Evolutionary conservation across 2,329 filamentous ascomycete genomes (phyloP).

Genomic region (Monosporascus sp.): DNA sequence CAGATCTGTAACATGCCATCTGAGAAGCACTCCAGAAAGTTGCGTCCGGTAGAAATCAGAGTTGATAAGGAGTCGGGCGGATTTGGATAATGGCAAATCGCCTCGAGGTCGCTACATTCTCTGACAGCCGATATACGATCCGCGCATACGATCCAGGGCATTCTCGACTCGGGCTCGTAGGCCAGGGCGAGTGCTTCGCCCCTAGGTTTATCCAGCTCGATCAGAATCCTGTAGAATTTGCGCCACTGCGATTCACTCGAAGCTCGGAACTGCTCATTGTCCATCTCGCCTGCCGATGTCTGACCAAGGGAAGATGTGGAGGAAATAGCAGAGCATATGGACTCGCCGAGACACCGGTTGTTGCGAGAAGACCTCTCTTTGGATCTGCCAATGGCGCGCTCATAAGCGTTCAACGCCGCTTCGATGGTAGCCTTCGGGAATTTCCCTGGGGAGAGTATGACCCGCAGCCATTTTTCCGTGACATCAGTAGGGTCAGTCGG

Average conservation of each 20-base stretch:
- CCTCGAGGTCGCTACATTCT: constrained; percentile 72
- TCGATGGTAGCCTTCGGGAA: constrained; percentile 78
- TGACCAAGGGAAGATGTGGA: constrained; percentile 62
- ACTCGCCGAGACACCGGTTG: constrained; percentile 62
- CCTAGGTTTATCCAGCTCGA: constrained; percentile 80
- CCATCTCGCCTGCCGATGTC: constrained; percentile 57
- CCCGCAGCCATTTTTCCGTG: constrained; percentile 80
- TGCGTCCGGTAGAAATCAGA: constrained; percentile 63
- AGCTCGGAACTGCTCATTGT: constrained; percentile 68
- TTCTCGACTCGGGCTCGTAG: constrained; percentile 62
- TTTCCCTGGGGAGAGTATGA: constrained; percentile 75
- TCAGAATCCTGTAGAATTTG: constrained; percentile 77
- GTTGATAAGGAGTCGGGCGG: constrained; percentile 42
- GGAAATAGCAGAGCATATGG: constrained; percentile 67
- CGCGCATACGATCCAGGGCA: constrained; percentile 80
- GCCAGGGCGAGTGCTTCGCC: constrained; percentile 75
- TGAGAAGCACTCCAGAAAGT: constrained; percentile 66
- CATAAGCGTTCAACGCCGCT: constrained; percentile 76
- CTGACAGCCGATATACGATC: constrained; percentile 76
- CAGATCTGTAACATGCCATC: constrained; percentile 64
- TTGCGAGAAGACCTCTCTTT: constrained; percentile 34
- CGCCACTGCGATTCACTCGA: constrained; percentile 83
- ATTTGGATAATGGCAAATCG: constrained; percentile 66
- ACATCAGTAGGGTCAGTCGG: constrained; percentile 62
- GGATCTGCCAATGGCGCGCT: constrained; percentile 50